phyloP scores from a whole-genome alignment of 2,329 filamentous ascomycete species.

The Diaporthe citri region DNA sequence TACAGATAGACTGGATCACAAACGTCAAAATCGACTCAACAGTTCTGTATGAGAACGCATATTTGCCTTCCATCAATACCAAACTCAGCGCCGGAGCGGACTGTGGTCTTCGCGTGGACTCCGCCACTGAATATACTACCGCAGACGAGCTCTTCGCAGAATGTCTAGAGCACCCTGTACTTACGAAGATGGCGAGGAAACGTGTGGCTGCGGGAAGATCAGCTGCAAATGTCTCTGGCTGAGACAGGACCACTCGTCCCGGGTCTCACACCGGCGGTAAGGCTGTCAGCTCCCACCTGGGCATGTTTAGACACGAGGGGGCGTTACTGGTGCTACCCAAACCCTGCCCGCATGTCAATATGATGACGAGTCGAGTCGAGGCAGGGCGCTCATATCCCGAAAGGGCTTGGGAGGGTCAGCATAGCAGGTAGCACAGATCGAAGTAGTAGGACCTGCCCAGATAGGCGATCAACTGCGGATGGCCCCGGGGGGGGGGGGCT shows the following conservation, averaged over 20 bases:
- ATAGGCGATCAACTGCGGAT: background rate
- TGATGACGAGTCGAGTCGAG: conserved; percentile 1
- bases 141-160: background rate
- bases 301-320: background rate
- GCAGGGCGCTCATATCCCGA: background rate
- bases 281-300: background rate
- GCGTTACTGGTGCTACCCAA: background rate
- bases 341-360: too few relatives aligned
- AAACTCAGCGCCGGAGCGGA: background rate
- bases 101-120: background rate
- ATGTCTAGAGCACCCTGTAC: background rate
- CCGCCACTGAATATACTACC: too few relatives aligned
- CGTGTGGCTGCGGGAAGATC: background rate
- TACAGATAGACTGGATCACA: background rate
- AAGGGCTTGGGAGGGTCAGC: background rate
- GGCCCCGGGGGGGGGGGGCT: background rate
- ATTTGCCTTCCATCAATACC: background rate
- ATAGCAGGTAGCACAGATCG: background rate
- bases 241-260: background rate
- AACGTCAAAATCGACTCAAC: background rate
- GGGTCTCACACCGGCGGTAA: background rate
- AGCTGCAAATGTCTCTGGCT: background rate
- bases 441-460: background rate
- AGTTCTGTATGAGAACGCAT: background rate
- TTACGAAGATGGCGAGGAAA: background rate